These are phyloP conservation scores for Fusarium secorum DNA, from an alignment of 2,329 filamentous ascomycete species.

Conservation along the genomic window DNA sequence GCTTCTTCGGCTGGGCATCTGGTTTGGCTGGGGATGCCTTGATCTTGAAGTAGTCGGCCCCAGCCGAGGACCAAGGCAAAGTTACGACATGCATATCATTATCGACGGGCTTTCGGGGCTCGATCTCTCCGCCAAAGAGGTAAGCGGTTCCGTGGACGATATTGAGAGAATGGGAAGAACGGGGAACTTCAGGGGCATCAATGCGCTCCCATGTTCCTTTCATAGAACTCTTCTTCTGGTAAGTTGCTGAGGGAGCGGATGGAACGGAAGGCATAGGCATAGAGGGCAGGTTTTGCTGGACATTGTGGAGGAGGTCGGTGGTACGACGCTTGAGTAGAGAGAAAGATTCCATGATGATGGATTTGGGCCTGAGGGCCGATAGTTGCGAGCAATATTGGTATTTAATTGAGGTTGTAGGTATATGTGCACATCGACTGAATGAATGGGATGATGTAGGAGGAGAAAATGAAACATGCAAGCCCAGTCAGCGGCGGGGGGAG, in stretches of 20 bases:
- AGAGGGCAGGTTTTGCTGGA: constrained; percentile 56
- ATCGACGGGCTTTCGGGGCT: constrained; percentile 72
- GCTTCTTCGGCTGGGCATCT: constrained; percentile 27
- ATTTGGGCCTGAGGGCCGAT: constrained; percentile 19
- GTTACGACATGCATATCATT: constrained; percentile 74
- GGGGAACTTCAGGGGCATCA: constrained; percentile 63
- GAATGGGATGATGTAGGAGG: constrained; percentile 24
- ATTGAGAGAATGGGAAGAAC: constrained; percentile 78
- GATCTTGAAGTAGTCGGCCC: constrained; percentile 67
- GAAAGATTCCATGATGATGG: constrained; percentile 56
- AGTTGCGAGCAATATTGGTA: background rate
- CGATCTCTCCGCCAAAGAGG: constrained; percentile 80
- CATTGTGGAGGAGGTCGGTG: constrained; percentile 59
- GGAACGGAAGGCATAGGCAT: constrained; percentile 50
- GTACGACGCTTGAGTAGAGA: constrained; percentile 62
- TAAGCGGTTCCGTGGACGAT: constrained; percentile 64
- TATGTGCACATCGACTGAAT: background rate
- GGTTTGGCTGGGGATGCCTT: constrained; percentile 56
- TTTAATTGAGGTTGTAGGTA: background rate
- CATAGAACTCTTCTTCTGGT: constrained; percentile 47
- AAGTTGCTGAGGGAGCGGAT: constrained; percentile 42
- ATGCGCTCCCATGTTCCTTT: constrained; percentile 70
- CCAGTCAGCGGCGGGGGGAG: constrained; percentile 34
- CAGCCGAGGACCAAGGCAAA: constrained; percentile 64
- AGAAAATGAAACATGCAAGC: constrained; percentile 1